These are phyloP conservation scores for Backusella parvicylindrica DNA, from an alignment of 192 early-diverging fungal species.

Conservation along the genomic window DNA sequence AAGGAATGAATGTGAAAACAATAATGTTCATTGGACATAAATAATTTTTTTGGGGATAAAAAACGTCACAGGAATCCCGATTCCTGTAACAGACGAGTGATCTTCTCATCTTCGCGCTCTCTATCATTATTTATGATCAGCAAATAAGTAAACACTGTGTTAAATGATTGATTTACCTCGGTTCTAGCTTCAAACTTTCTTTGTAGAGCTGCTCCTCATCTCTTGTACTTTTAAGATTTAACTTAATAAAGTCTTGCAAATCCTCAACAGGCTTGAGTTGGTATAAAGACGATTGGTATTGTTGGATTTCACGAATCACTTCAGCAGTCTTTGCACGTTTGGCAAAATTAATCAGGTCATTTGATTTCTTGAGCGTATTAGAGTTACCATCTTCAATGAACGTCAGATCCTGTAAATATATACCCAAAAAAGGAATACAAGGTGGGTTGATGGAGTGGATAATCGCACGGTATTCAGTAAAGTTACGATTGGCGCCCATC, in stretches of 20 bases:
- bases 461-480: slow-evolving; percentile 74
- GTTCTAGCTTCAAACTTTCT: slow-evolving; percentile 76
- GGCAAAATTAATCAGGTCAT: slow-evolving; percentile 85
- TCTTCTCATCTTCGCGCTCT: slow-evolving; percentile 79
- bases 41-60: neutral
- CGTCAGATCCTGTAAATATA: slow-evolving; percentile 83
- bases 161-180: slow-evolving; percentile 39
- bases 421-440: slow-evolving; percentile 79
- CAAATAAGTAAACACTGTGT: neutral
- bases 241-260: slow-evolving; percentile 73
- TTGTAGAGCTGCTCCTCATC: slow-evolving; percentile 79
- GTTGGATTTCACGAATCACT: slow-evolving; percentile 86
- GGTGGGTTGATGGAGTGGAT: slow-evolving; percentile 78
- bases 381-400: slow-evolving; percentile 89
- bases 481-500: slow-evolving; percentile 82
- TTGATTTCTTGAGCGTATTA: slow-evolving; percentile 56
- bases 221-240: slow-evolving; percentile 59
- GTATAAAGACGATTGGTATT: slow-evolving; percentile 84
- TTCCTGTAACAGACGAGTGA: slow-evolving; percentile 68
- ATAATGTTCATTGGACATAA: neutral
- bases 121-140: slow-evolving; percentile 20
- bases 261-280: slow-evolving; percentile 73
- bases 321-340: slow-evolving; percentile 85
- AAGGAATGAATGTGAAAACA: neutral
- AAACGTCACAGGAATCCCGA: slow-evolving; percentile 67